phyloP scores from a whole-genome alignment of 768 basidiomycete species.

The Auriscalpium orientale region DNA sequence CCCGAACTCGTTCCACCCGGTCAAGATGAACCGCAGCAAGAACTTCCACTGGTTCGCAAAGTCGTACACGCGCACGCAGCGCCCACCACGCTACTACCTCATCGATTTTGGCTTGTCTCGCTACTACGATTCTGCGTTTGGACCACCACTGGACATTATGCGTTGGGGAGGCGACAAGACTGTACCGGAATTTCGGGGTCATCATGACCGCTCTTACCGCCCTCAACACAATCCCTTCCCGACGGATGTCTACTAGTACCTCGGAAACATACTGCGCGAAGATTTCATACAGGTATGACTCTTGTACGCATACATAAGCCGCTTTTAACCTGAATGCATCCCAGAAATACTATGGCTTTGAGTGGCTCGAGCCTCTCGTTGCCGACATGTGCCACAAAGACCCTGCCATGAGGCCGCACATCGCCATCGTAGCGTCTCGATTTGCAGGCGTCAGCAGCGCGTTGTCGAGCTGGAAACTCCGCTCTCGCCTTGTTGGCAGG shows the following conservation, averaged over 20 bases:
- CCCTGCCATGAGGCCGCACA: slow-evolving; percentile 27
- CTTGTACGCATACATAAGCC: background rate
- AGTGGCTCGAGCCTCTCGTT: slow-evolving; percentile 10
- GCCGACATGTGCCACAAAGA: slow-evolving; percentile 29
- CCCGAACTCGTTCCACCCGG: too few species aligned
- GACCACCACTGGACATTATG: slow-evolving; percentile 10
- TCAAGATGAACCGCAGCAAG: background rate
- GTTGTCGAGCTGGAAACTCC: slow-evolving; percentile 26
- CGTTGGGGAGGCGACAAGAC: slow-evolving; percentile 16
- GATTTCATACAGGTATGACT: slow-evolving; percentile 14
- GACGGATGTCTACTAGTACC: slow-evolving; percentile 19
- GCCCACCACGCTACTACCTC: slow-evolving; percentile 20
- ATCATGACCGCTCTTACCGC: background rate
- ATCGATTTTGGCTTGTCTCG: slow-evolving; percentile 24
- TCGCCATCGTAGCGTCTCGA: slow-evolving; percentile 28
- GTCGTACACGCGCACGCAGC: slow-evolving; percentile 18
- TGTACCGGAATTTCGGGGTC: slow-evolving; percentile 18
- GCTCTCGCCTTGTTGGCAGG: slow-evolving; percentile 2
- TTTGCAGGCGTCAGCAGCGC: slow-evolving; percentile 22
- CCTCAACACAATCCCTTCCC: slow-evolving; percentile 17
- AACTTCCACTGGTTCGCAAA: slow-evolving; percentile 1
- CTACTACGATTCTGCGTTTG: slow-evolving; percentile 8
- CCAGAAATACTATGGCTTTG: slow-evolving; percentile 9
- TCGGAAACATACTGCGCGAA: slow-evolving; percentile 17
- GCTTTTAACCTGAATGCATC: too few species aligned